Evolutionary conservation across 768 basidiomycete species (phyloP).

Genomic region (Mycena galericulata): DNA sequence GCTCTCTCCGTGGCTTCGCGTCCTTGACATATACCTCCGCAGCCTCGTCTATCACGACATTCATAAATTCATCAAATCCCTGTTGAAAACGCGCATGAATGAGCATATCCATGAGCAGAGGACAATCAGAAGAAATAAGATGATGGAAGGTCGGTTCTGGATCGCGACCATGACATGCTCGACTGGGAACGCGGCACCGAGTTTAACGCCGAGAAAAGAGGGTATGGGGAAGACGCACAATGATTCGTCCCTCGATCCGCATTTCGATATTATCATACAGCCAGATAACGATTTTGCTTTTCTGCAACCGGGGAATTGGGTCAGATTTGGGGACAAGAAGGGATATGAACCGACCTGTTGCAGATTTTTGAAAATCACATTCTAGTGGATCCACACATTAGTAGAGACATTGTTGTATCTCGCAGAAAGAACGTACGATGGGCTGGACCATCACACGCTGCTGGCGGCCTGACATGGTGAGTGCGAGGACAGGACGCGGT

Average conservation of each 20-base stretch:
- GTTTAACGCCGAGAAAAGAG: constrained; percentile 18
- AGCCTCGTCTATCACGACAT: constrained; percentile 94
- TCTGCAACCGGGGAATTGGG: constrained; percentile 56
- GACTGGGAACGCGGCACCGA: constrained; percentile 30
- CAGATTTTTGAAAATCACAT: constrained; percentile 98
- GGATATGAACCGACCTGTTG: constrained; percentile 69
- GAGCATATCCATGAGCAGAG: constrained; percentile 25
- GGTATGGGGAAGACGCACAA: constrained; percentile 68
- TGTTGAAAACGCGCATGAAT: constrained; percentile 50
- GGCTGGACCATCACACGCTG: constrained; percentile 99
- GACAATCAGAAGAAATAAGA: constrained; percentile 23
- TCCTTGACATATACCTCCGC: constrained; percentile 93
- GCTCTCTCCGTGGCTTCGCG: constrained; percentile 83
- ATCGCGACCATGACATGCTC: constrained; percentile 21
- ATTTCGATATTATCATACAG: constrained; percentile 97
- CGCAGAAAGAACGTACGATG: constrained; percentile 76
- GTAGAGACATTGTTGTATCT: neutral
- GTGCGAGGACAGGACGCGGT: constrained; percentile 2
- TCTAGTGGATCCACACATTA: constrained; percentile 61
- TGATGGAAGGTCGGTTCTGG: neutral
- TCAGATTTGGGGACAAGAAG: neutral
- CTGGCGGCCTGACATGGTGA: constrained; percentile 89
- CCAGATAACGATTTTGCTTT: constrained; percentile 91
- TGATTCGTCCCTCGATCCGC: constrained; percentile 95
- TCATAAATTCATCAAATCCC: constrained; percentile 99